A percentile compares a stretch with the other conserved stretches of the same genome.
Evolutionary conservation across 306 rosid species (phyloP).

Genomic region (Castanea mollissima): DNA sequence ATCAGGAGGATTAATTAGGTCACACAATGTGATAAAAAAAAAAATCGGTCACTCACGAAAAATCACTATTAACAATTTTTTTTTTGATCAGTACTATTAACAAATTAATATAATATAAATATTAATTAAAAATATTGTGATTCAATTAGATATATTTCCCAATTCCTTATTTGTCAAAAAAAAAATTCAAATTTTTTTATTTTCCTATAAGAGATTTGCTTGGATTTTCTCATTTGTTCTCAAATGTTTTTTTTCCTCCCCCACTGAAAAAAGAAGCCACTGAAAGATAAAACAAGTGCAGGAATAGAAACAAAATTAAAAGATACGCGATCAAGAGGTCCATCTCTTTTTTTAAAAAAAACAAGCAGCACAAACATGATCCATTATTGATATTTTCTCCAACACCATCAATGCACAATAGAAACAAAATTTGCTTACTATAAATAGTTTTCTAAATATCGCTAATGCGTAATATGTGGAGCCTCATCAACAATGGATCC

Average conservation of each 20-base stretch:
- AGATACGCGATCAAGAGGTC: constrained; percentile 28
- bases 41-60: neutral
- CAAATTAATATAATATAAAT: neutral
- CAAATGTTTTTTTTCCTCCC: neutral
- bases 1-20: too few species aligned
- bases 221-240: neutral
- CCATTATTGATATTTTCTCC: constrained; percentile 6
- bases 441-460: neutral
- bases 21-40: too few species aligned
- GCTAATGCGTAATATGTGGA: constrained; percentile 33
- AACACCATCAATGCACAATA: constrained; percentile 8
- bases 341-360: neutral
- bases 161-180: too few species aligned
- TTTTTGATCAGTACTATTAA: neutral
- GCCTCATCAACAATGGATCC: constrained; percentile 24
- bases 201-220: too few species aligned
- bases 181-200: too few species aligned
- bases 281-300: constrained; percentile 21
- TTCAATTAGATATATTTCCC: neutral
- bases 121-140: neutral
- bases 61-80: too few species aligned
- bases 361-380: constrained; percentile 8
- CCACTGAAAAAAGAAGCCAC: neutral
- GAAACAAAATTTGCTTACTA: constrained; percentile 15
- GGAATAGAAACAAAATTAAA: constrained; percentile 2